Percentiles rank a stretch among this genome's conserved stretches.
Conservation (phyloP, 116 monocot species). For the Zostera marina region DNA sequence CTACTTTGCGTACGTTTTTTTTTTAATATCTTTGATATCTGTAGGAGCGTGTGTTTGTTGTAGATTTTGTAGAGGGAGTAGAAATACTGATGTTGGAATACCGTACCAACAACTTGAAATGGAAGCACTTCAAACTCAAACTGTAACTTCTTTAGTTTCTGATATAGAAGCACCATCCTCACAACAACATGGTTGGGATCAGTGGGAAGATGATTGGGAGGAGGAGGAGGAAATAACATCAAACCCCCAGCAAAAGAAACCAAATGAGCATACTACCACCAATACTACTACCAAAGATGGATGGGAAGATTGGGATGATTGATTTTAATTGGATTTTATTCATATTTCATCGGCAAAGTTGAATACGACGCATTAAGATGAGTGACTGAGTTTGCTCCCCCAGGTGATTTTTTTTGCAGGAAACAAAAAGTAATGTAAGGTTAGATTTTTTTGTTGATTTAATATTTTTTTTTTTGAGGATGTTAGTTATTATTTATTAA, state of each 20-base stretch:
- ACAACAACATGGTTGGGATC: slow-evolving; percentile 46
- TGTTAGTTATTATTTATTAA: too few relatives aligned
- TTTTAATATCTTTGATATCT: slow-evolving; percentile 20
- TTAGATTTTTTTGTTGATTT: too few relatives aligned
- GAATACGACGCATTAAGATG: too few relatives aligned
- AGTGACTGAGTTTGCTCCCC: too few relatives aligned
- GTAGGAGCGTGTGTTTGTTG: slow-evolving; percentile 51
- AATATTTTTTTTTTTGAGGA: too few relatives aligned
- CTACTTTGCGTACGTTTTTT: slow-evolving; percentile 32
- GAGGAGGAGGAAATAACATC: slow-evolving; percentile 59
- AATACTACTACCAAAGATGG: slow-evolving; percentile 31
- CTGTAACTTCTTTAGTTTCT: slow-evolving; percentile 9
- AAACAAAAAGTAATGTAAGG: too few relatives aligned
- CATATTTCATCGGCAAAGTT: too few relatives aligned
- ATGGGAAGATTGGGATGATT: slow-evolving; percentile 95
- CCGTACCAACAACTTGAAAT: slow-evolving; percentile 78
- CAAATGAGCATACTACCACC: slow-evolving; percentile 33
- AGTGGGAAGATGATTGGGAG: slow-evolving; percentile 79
- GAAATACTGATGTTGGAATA: slow-evolving; percentile 16
- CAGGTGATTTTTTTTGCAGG: too few relatives aligned
- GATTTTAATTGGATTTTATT: slow-evolving; percentile 1
- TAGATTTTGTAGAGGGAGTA: slow-evolving; percentile 30
- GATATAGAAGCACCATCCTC: neutral
- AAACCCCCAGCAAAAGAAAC: slow-evolving; percentile 13
- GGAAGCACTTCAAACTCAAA: slow-evolving; percentile 11